These are phyloP conservation scores for Erythrophleum fordii DNA, from an alignment of 306 rosid genomes.

Conservation along the genomic window DNA sequence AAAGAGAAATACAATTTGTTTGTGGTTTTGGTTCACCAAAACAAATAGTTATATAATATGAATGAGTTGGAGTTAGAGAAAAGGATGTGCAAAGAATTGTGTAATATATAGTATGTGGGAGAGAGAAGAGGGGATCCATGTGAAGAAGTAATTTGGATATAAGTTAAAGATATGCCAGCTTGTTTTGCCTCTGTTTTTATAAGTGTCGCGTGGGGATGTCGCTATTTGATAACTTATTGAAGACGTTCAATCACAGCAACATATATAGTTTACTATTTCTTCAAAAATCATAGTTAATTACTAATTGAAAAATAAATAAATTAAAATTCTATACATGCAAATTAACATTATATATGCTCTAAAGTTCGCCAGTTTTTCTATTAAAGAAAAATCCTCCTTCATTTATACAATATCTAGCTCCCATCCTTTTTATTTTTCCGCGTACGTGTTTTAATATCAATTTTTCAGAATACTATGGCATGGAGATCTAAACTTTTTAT, in stretches of 20 bases:
- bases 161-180: slow-evolving; percentile 66
- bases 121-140: slow-evolving; percentile 61
- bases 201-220: slow-evolving; percentile 51
- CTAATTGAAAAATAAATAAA: no score
- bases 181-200: slow-evolving; percentile 48
- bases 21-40: not conserved
- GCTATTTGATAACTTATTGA: slow-evolving; percentile 41
- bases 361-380: no score
- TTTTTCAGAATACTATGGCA: no score
- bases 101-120: slow-evolving; percentile 15
- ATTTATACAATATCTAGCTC: no score
- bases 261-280: no score
- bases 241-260: slow-evolving; percentile 33
- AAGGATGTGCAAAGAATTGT: slow-evolving; percentile 41
- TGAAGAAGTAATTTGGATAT: slow-evolving; percentile 48
- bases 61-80: slow-evolving; percentile 47
- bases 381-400: no score
- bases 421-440: no score
- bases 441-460: no score
- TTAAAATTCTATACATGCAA: no score
- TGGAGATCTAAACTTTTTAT: no score
- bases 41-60: not conserved
- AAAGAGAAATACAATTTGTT: not conserved
- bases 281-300: slow-evolving; percentile 25
- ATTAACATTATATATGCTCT: not conserved